phyloP scores from a whole-genome alignment of 108 stramenopile species.

The Skeletonema tropicum region DNA sequence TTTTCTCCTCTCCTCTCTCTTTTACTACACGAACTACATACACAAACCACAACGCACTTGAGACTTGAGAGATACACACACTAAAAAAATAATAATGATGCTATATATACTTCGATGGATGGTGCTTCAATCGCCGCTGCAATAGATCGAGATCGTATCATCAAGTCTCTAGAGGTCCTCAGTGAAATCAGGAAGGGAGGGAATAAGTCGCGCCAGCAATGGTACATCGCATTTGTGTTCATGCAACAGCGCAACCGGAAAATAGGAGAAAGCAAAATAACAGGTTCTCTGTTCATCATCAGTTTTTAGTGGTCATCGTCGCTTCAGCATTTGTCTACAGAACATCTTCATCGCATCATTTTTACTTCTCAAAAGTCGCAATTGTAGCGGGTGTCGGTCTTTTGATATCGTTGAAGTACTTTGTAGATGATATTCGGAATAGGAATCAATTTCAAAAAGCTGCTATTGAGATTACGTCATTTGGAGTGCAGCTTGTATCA shows the following conservation, averaged over 20 bases:
- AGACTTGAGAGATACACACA: no score
- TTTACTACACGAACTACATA: no score
- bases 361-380: not conserved
- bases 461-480: conserved; percentile 28
- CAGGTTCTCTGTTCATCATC: not conserved
- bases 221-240: not conserved
- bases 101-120: no score
- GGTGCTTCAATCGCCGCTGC: no score
- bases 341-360: not conserved
- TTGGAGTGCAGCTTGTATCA: conserved; percentile 32
- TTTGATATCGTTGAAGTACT: not conserved
- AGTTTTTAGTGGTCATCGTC: not conserved
- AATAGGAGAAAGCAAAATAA: not conserved
- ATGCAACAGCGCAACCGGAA: not conserved
- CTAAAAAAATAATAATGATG: no score
- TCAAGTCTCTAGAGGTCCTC: no score
- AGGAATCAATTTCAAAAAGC: conserved; percentile 21
- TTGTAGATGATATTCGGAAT: not conserved
- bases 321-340: not conserved
- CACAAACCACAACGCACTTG: no score
- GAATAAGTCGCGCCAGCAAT: no score
- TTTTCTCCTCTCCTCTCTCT: no score
- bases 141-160: no score
- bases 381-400: not conserved
- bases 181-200: no score